phyloP scores from a whole-genome alignment of 345 rosid species.

The Anacardium occidentale region DNA sequence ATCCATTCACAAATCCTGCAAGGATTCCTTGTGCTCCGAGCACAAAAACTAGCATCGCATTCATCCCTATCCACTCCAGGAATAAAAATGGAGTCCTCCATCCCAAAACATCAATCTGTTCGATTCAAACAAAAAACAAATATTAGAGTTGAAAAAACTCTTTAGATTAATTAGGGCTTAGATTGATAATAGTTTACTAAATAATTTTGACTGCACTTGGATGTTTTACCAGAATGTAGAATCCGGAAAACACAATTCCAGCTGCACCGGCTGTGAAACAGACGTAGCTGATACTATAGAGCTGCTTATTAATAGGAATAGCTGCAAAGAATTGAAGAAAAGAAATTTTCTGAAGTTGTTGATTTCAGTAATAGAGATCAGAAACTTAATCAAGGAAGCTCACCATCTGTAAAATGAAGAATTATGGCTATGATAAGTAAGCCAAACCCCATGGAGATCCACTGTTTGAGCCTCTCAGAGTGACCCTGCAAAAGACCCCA shows the following conservation, averaged over 20 bases:
- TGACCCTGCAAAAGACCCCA: conserved; percentile 36
- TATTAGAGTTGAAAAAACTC: neutral
- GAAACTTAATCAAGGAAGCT: conserved; percentile 12
- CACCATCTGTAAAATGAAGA: conserved; percentile 63
- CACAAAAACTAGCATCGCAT: conserved; percentile 64
- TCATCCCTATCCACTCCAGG: conserved; percentile 78
- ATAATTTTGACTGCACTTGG: neutral
- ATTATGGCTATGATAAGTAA: conserved; percentile 42
- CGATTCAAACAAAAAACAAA: neutral
- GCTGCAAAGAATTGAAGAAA: conserved; percentile 34
- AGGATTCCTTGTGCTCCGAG: conserved; percentile 66
- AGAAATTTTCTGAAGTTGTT: neutral
- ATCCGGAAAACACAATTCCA: conserved; percentile 55
- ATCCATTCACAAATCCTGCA: conserved; percentile 56
- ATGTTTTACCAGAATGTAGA: conserved; percentile 49
- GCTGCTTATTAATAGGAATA: conserved; percentile 72
- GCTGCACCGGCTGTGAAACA: conserved; percentile 68
- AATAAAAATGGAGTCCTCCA: conserved; percentile 48
- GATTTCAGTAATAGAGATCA: neutral
- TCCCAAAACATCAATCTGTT: conserved; percentile 63
- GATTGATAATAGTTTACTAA: neutral
- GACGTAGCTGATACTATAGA: conserved; percentile 62
- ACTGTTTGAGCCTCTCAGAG: conserved; percentile 63
- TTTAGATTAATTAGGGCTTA: neutral
- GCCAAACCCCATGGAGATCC: conserved; percentile 46